phyloP scores from a whole-genome alignment of 148 eudicot genomes.

The Silene conica region DNA sequence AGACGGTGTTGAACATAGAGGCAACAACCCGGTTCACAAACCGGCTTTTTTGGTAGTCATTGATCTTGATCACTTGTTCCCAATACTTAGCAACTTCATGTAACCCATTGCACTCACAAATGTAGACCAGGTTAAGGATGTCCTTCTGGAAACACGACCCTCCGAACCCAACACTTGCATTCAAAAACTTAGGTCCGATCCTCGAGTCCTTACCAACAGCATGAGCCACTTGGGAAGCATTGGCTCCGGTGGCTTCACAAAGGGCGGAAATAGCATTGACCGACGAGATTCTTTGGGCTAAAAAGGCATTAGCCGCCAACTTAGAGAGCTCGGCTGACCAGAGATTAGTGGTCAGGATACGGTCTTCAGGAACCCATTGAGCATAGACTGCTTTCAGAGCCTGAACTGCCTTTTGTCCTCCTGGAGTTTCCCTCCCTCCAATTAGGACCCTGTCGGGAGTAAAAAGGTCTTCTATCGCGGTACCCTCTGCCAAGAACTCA shows the following conservation, averaged over 20 bases:
- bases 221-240: conserved; percentile 52
- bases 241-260: conserved; percentile 64
- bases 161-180: conserved; percentile 23
- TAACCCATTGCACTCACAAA: conserved; percentile 56
- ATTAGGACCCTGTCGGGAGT: conserved; percentile 62
- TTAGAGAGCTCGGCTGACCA: conserved; percentile 76
- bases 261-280: conserved; percentile 66
- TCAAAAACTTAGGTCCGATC: conserved; percentile 56
- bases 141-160: conserved; percentile 52
- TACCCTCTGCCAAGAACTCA: conserved; percentile 64
- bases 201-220: conserved; percentile 60
- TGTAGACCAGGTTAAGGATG: conserved; percentile 53
- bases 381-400: conserved; percentile 52
- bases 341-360: conserved; percentile 51
- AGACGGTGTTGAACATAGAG: conserved; percentile 57
- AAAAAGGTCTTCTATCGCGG: conserved; percentile 52
- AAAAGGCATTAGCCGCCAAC: conserved; percentile 66
- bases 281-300: conserved; percentile 65
- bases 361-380: conserved; percentile 61
- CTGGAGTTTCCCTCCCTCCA: conserved; percentile 57
- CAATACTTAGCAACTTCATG: conserved; percentile 50
- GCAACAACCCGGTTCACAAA: conserved; percentile 58
- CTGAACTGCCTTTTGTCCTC: conserved; percentile 46
- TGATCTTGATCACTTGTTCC: conserved; percentile 60
- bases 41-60: conserved; percentile 55